A percentile compares a stretch with the other conserved stretches of the same genome.
Evolutionary conservation across 441 rosid genomes (phyloP).

Genomic region (Syzygium syzygioides): DNA sequence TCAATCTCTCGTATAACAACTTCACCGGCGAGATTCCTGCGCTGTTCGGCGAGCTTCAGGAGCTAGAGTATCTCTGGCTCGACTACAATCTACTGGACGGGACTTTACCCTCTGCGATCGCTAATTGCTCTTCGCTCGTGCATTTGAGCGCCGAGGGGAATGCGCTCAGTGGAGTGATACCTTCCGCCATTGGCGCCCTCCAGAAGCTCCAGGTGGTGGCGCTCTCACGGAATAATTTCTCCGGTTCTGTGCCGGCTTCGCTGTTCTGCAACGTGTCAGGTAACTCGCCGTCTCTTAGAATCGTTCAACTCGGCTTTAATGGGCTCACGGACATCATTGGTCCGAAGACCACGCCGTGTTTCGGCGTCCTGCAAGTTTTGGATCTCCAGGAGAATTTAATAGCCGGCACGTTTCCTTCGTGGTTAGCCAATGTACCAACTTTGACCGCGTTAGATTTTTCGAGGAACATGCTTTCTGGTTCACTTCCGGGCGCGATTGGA

Average conservation of each 20-base stretch:
- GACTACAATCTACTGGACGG: constrained; percentile 69
- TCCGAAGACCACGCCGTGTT: constrained; percentile 44
- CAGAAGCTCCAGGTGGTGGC: constrained; percentile 68
- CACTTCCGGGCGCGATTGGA: constrained; percentile 58
- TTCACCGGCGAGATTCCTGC: constrained; percentile 75
- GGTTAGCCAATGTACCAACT: constrained; percentile 44
- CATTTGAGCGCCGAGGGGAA: constrained; percentile 77
- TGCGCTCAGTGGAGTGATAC: constrained; percentile 65
- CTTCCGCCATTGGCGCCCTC: constrained; percentile 65
- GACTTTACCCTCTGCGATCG: constrained; percentile 74
- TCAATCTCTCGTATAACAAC: constrained; percentile 74
- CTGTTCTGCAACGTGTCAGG: constrained; percentile 59
- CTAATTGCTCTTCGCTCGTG: constrained; percentile 76
- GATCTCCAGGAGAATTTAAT: constrained; percentile 61
- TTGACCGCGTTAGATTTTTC: constrained; percentile 61
- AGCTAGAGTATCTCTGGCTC: constrained; percentile 72
- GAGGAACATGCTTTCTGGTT: constrained; percentile 56
- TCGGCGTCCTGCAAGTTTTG: constrained; percentile 46
- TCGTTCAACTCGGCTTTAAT: constrained; percentile 63
- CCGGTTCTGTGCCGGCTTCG: constrained; percentile 61
- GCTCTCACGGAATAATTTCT: constrained; percentile 52
- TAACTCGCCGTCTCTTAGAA: constrained; percentile 42
- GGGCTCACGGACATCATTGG: constrained; percentile 36
- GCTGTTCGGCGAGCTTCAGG: constrained; percentile 53
- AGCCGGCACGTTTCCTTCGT: constrained; percentile 49